These are phyloP conservation scores for Coelastrella sp. DNA, from an alignment of 139 green algal species.

Conservation along the genomic window DNA sequence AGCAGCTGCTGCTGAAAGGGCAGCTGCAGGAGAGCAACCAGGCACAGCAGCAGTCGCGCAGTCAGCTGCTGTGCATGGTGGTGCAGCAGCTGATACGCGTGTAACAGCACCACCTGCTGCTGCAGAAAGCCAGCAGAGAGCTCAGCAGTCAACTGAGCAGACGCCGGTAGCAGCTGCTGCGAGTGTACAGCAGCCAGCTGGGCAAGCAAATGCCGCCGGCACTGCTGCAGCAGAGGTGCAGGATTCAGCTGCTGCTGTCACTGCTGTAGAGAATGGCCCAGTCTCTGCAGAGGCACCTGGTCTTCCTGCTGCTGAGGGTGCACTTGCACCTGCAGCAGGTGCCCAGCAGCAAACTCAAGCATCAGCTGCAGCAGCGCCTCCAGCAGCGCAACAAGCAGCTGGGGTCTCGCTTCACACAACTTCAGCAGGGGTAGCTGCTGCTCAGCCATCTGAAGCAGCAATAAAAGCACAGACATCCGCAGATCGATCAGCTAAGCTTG, in stretches of 20 bases:
- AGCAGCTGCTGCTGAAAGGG: slow-evolving; percentile 8
- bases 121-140: background rate
- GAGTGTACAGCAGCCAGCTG: background rate
- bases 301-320: background rate
- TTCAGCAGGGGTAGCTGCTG: too few relatives aligned
- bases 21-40: background rate
- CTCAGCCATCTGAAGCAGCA: background rate
- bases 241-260: background rate
- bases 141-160: too few relatives aligned
- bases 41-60: background rate
- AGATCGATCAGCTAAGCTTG: background rate
- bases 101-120: background rate
- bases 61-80: background rate
- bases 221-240: background rate
- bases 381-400: background rate
- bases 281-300: background rate
- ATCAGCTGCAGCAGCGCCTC: background rate
- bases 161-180: background rate
- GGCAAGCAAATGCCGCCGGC: too few relatives aligned
- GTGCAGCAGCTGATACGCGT: background rate
- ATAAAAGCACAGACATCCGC: background rate
- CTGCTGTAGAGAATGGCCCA: background rate
- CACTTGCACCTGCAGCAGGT: background rate
- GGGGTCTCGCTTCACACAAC: too few relatives aligned
- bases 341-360: background rate